Evolutionary conservation across 2,329 filamentous ascomycete species (phyloP), one percentile per base, ranked within the genome.

Genomic region (Microcyclosporella mali): DNA sequence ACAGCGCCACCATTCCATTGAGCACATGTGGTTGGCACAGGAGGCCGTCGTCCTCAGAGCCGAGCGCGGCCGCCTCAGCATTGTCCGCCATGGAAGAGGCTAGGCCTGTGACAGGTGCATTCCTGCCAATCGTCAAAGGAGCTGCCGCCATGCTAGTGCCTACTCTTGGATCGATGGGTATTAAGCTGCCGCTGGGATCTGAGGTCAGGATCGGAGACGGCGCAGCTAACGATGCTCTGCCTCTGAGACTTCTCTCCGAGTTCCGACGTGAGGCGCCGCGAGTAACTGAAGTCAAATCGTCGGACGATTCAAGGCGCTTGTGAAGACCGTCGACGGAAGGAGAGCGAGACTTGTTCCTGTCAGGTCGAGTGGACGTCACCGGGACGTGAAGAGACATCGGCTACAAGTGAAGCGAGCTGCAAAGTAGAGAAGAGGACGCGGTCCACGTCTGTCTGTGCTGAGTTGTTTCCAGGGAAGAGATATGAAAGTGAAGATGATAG

Each of bases 251-350:
- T 25, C 9, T 25, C 33, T 37, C 43, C 2, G 49, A 51, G 32
- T 49, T 49, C 29, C 46, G 40, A 15, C 49, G 43, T 19, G 49
- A 51, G 16, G 31, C 19, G 31, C 46, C 15, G 31, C 43, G 43
- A 16, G 43, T 31, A 9, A 46, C 38, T 12, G 49, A 34, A 3
- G 41, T 43, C 12, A 52, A 43, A 12, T 52, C 49, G 31, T 52
- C 43, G 7, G 45, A 41, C 27, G 43, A 36, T 25, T 51, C 45
- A 33, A 40, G 32, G n/a, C 30, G 33, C 25, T 39, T 35, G 18
- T 34, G 37, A 19, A 51, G 43, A 29, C 45, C 46, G 30, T 37
- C 37, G 11, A 31, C 31, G 10, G 48, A 51, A 11, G 39, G 36
- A 8, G 48, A 41, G 34, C 40, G 38, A 11, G 16, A 39, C 37